Percentiles rank a stretch among this genome's conserved stretches.
These are phyloP conservation scores for Capsicum rhomboideum DNA, from an alignment of 257 asterid genomes.

Conservation along the genomic window DNA sequence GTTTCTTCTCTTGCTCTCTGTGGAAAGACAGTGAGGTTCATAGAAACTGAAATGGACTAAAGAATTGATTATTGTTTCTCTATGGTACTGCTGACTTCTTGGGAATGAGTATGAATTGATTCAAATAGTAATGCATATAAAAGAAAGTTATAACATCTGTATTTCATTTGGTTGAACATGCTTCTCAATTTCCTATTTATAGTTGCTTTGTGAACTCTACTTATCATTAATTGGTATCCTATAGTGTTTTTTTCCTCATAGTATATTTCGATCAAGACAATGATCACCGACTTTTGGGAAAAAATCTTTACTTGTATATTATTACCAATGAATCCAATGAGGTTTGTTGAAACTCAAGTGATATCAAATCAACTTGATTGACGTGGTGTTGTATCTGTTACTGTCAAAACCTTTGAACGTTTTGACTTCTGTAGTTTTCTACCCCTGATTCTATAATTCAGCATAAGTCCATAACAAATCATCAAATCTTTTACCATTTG, in stretches of 20 bases:
- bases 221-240: neutral
- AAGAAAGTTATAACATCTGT: neutral
- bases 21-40: neutral
- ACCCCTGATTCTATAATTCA: too few relatives aligned
- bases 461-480: neutral
- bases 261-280: neutral
- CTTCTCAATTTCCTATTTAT: neutral
- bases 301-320: neutral
- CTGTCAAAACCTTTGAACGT: neutral
- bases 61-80: neutral
- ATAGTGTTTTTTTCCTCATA: neutral
- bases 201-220: neutral
- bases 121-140: neutral
- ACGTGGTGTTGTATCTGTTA: neutral
- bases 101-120: neutral
- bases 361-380: too few relatives aligned
- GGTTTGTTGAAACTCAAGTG: too few relatives aligned
- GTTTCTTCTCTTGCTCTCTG: neutral
- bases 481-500: neutral
- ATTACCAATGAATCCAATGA: neutral
- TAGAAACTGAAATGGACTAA: neutral
- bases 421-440: neutral
- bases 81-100: neutral
- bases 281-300: neutral
- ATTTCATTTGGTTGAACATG: neutral